Evolutionary conservation across 192 early-diverging fungal species (phyloP).

Genomic region (Bifiguratus adelaidae): DNA sequence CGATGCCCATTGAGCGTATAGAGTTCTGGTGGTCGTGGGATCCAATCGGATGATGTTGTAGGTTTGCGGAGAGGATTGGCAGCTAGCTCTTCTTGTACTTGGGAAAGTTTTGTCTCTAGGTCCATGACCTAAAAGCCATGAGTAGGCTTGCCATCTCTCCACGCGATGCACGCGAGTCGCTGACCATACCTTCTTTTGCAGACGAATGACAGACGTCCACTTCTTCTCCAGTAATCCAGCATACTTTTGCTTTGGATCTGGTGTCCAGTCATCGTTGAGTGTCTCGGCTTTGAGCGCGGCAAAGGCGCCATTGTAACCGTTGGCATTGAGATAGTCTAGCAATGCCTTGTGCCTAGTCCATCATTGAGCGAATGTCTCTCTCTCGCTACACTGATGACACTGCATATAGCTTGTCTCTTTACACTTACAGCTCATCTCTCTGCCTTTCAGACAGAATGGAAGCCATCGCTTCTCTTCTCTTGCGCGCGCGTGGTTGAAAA

Average conservation of each 20-base stretch:
- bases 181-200: conserved; percentile 85
- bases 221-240: conserved; percentile 81
- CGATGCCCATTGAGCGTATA: conserved; percentile 69
- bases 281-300: conserved; percentile 63
- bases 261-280: conserved; percentile 55
- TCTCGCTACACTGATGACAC: neutral
- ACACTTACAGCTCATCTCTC: conserved; percentile 61
- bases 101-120: conserved; percentile 70
- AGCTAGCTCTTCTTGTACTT: conserved; percentile 63
- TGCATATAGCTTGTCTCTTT: neutral
- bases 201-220: conserved; percentile 89
- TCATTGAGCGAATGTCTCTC: neutral
- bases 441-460: conserved; percentile 58
- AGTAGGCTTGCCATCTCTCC: too few species aligned
- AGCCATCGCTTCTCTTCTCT: too few species aligned
- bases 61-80: conserved; percentile 44
- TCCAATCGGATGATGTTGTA: conserved; percentile 55
- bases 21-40: conserved; percentile 76
- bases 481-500: too few species aligned
- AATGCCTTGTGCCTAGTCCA: conserved; percentile 58
- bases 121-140: conserved; percentile 79
- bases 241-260: conserved; percentile 67
- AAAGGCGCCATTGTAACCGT: conserved; percentile 59
- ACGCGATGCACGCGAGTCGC: too few species aligned
- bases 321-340: conserved; percentile 78